These are phyloP conservation scores for Rhizophora apiculata DNA, from an alignment of 345 rosid species.

Conservation along the genomic window DNA sequence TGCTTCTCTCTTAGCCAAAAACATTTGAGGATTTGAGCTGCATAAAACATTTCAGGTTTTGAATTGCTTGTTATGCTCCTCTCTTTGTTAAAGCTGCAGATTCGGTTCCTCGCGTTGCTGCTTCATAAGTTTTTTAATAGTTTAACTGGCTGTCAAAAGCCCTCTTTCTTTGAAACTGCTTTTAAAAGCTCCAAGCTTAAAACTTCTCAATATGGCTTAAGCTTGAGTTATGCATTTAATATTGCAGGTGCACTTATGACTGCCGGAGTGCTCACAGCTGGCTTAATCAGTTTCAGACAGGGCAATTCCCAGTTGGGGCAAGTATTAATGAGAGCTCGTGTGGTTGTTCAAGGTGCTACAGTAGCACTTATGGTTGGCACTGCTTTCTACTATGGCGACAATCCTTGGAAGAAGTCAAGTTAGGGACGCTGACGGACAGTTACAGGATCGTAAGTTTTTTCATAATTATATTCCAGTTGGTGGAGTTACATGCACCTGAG, in stretches of 20 bases:
- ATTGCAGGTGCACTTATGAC: slow-evolving; percentile 80
- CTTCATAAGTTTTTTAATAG: too few species aligned
- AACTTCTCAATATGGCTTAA: neutral
- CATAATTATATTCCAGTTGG: too few species aligned
- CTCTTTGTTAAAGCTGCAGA: too few species aligned
- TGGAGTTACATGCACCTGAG: too few species aligned
- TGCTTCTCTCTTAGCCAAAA: too few species aligned
- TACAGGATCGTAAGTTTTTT: too few species aligned
- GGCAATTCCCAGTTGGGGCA: slow-evolving; percentile 78
- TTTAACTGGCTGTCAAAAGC: too few species aligned
- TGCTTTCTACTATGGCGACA: slow-evolving; percentile 84
- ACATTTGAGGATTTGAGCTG: too few species aligned
- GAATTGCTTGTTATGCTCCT: too few species aligned
- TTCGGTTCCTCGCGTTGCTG: too few species aligned
- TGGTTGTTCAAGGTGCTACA: slow-evolving; percentile 79
- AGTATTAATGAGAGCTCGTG: slow-evolving; percentile 77
- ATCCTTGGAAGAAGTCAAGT: slow-evolving; percentile 59
- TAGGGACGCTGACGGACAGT: neutral
- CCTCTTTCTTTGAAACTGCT: neutral
- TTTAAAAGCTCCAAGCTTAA: neutral
- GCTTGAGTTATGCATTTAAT: neutral
- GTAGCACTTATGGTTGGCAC: slow-evolving; percentile 86
- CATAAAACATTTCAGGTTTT: too few species aligned
- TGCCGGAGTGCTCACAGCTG: slow-evolving; percentile 96
- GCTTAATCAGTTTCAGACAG: slow-evolving; percentile 73